phyloP scores from a whole-genome alignment of 495 filamentous ascomycete species.

The Amorphotheca resinae region DNA sequence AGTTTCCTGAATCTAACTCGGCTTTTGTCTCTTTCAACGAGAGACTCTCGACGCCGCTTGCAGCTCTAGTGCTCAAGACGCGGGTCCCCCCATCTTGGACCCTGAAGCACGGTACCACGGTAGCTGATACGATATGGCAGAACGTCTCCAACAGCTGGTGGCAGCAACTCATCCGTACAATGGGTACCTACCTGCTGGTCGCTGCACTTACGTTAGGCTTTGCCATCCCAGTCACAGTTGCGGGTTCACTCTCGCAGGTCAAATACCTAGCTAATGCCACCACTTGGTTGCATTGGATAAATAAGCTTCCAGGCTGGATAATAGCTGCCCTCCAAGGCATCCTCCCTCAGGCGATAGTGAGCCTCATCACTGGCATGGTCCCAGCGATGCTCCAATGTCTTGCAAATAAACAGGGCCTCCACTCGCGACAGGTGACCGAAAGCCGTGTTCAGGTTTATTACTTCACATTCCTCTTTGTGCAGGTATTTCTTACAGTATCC shows the following conservation, averaged over 20 bases:
- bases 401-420: constrained; percentile 45
- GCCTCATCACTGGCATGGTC: constrained; percentile 50
- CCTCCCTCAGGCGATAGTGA: constrained; percentile 49
- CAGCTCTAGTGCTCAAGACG: constrained; percentile 38
- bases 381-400: constrained; percentile 44
- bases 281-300: constrained; percentile 48
- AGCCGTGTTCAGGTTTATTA: constrained; percentile 77
- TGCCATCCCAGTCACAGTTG: constrained; percentile 61
- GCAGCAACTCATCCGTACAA: constrained; percentile 51
- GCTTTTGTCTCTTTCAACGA: constrained; percentile 79
- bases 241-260: constrained; percentile 53
- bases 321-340: constrained; percentile 56
- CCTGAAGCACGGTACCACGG: constrained; percentile 22
- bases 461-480: constrained; percentile 85
- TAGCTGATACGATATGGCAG: constrained; percentile 59
- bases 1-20: constrained; percentile 65
- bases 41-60: constrained; percentile 58
- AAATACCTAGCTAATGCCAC: constrained; percentile 39
- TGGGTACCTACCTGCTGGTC: constrained; percentile 44
- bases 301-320: constrained; percentile 38
- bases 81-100: constrained; percentile 8
- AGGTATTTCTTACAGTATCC: constrained; percentile 83
- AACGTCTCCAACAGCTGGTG: constrained; percentile 48
- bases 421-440: constrained; percentile 64
- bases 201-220: constrained; percentile 50